Base-by-base conservation (phyloP, 192 early-diverging fungal species). In the Rhizophlyctis rosea region DNA sequence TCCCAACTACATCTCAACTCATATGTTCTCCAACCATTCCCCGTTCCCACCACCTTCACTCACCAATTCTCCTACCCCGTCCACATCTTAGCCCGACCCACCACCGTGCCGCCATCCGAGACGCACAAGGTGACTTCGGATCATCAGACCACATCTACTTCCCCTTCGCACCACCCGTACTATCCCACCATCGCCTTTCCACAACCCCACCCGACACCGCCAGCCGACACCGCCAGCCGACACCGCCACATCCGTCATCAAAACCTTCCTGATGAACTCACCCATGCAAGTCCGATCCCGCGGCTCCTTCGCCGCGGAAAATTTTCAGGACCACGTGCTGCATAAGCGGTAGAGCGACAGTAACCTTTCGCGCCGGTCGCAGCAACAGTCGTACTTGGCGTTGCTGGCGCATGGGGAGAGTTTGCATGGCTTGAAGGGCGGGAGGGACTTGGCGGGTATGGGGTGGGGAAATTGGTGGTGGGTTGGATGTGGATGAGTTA, bases 201-300 rank as follows among this genome's bases (percentile, higher is more conserved):
- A n/a, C n/a, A n/a, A n/a, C n/a, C n/a, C n/a, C n/a, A n/a, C n/a
- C n/a, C n/a, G n/a, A n/a, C n/a, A n/a, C n/a, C n/a, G n/a, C n/a
- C n/a, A n/a, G n/a, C n/a, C n/a, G n/a, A n/a, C n/a, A n/a, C 52
- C 13, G n/a, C 52, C 27, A n/a, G 4, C 55, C 53, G 62, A 64
- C 30, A 57, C 54, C 3, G 30, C 54, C 2, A 33, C 23, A 9
- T 61, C 59, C 30, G 59, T 60, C 25, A 61, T 67, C 33, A 57
- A 50, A 9, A 57, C 65, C 0, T 59, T 61, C 34, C 29, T 61
- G 57, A 61, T 32, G 24, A 51, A 61, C 35, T 7, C 44, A 3
- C 39, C 54, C 44, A 34, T 14, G 28, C 32, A 51, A 33, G 50
- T 4, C 13, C 25, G 30, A 25, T 36, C 14, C 31, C 32, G 21